Base-by-base conservation (phyloP, 257 asterid genomes). In the Capsicum pubescens region DNA sequence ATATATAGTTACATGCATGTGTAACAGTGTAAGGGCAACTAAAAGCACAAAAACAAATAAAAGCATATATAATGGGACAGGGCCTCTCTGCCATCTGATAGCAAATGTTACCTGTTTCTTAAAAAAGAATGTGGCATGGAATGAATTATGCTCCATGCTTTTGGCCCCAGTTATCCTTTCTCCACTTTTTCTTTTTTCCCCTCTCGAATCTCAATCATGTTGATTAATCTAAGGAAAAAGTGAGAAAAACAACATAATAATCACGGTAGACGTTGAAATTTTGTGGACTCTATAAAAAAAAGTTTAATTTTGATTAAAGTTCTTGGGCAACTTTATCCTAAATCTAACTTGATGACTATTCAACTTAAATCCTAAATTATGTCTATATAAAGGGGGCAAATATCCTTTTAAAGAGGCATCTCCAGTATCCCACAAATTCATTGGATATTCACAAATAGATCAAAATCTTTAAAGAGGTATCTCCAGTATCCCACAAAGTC, bases 51-150 rank as follows among this genome's bases (percentile, higher is more conserved):
- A 19, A 52, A 52, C 81, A 52, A 52, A 39, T 4, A 50, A 52
- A 76, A 76, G 81, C 81, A 76, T 39, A 39, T 39, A 39, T 52
- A 76, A 76, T 76, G 81, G 81, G 48, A 52, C 81, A 76, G 81
- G 46, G 32, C 76, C 3, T 68, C 21, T 35, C 48, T 68, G 77
- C 63, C 63, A 36, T 13, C 42, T 72, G 85, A 85, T 83, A 85
- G 84, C 87, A 79, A 85, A 87, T 64, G 74, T 83, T 85, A 79
- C 88, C 88, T 87, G 87, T 85, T 84, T 85, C 72, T 85, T 66
- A 59, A 36, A 9, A 76, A 76, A 52, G 81, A 63, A 76, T 76
- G 63, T 52, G 81, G 63, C 26, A 76, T 52, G 63, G 63, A 76
- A 76, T 76, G 81, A 52, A 14, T 76, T 76, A 76, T 76, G 81